Evolutionary conservation across 1,284 basidiomycete genomes (phyloP), one percentile per base, ranked within the genome.

Genomic region (Tremellales sp.): DNA sequence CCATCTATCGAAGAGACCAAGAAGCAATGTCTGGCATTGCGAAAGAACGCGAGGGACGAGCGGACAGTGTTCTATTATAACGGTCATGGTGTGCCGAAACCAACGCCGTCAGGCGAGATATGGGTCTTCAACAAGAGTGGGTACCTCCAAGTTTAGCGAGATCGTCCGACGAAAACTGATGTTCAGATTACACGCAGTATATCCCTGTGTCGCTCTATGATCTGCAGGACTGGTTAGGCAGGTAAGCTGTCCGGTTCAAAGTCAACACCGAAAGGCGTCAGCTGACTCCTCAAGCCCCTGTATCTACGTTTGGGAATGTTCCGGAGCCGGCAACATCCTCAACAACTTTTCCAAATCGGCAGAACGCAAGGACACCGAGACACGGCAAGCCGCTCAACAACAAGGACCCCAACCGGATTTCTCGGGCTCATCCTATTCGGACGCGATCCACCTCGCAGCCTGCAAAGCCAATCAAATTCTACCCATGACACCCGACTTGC

Each of bases 251-350:
- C 2, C 12, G 26, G 27, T 13, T 15, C 3, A n/a, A n/a, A n/a
- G 23, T 7, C n/a, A 22, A 11, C n/a, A 13, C 5, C n/a, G n/a
- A n/a, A n/a, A n/a, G 11, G 23, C 19, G 17, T 13, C 13, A 19
- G 46, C 61, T 63, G 27, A 61, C 35, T n/a, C n/a, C 15, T 26
- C 0, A 4, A 90, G 90, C 2, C 94, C 96, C 1, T 93, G 89
- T 47, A 91, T 98, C 48, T 98, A 94, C 67, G 90, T 98, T 47
- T 98, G 94, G 94, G 94, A 98, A 68, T 97, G 94, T 67, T 96
- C 92, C 12, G 87, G 90, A 7, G 93, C 96, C 0, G 94, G 94
- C 0, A 85, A 97, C 70, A 84, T 98, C 43, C 79, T 98, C 40
- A 82, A 82, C 56, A 97, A 96, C 74, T 97, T 96, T 74, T 87